These are phyloP conservation scores for Picochlorum sp. DNA, from an alignment of 139 green algal species.

Conservation along the genomic window DNA sequence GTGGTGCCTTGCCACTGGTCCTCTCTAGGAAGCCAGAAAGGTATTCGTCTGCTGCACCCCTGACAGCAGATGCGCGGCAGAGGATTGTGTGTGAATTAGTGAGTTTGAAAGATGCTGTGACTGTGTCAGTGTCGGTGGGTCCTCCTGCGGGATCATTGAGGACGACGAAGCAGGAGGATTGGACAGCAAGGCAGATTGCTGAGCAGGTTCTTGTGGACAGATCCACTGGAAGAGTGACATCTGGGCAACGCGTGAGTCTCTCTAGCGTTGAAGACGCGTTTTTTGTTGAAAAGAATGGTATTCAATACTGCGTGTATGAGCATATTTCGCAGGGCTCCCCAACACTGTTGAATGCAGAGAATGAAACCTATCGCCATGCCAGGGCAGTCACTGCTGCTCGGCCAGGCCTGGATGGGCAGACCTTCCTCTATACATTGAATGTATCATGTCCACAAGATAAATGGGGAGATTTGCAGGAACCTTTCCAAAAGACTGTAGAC, in stretches of 20 bases:
- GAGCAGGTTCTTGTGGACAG: slow-evolving; percentile 68
- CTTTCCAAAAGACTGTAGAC: slow-evolving; percentile 23
- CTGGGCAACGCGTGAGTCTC: slow-evolving; percentile 65
- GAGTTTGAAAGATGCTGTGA: slow-evolving; percentile 27
- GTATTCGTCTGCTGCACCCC: slow-evolving; percentile 62
- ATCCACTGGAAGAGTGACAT: slow-evolving; percentile 65
- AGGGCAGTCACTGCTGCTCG: slow-evolving; percentile 53
- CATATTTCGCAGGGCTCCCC: slow-evolving; percentile 70
- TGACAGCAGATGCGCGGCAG: slow-evolving; percentile 69
- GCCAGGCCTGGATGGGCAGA: slow-evolving; percentile 35
- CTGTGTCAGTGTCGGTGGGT: slow-evolving; percentile 37
- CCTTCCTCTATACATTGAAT: slow-evolving; percentile 80
- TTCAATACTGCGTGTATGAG: slow-evolving; percentile 70
- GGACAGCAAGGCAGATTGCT: slow-evolving; percentile 61
- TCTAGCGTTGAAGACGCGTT: slow-evolving; percentile 53
- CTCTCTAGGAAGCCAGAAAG: slow-evolving; percentile 55
- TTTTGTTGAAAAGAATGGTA: slow-evolving; percentile 30
- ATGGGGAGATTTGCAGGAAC: slow-evolving; percentile 25
- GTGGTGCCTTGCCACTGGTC: slow-evolving; percentile 41
- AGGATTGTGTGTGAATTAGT: slow-evolving; percentile 69
- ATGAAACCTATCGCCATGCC: slow-evolving; percentile 68
- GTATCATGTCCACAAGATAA: slow-evolving; percentile 54
- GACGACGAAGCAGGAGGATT: slow-evolving; percentile 29
- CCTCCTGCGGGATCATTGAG: slow-evolving; percentile 36
- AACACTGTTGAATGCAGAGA: slow-evolving; percentile 28